Percentiles rank a stretch among this genome's conserved stretches.
Conservation (phyloP, 1,284 basidiomycete species). For the Pisolithus thermaeus region DNA sequence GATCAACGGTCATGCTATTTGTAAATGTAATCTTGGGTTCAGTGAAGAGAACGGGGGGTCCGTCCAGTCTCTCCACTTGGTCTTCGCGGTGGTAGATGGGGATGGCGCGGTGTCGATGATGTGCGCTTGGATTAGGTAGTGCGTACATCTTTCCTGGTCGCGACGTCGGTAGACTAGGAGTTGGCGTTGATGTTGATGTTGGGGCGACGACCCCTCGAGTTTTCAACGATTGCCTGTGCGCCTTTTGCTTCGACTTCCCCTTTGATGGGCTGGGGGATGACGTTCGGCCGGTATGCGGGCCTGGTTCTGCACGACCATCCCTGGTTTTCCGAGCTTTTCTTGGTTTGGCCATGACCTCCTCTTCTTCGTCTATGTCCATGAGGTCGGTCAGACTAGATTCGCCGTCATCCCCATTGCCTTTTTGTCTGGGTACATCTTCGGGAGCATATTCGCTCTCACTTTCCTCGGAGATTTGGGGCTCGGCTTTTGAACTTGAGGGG, state of each 20-base stretch:
- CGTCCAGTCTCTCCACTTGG: conserved; percentile 50
- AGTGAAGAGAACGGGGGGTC: conserved; percentile 36
- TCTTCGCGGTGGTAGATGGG: conserved; percentile 47
- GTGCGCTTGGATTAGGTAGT: conserved; percentile 52
- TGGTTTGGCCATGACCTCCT: background rate
- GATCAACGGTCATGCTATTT: conserved; percentile 31
- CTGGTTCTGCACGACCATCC: too few relatives aligned
- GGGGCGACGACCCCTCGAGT: background rate
- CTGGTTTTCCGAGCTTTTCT: too few relatives aligned
- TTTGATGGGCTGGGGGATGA: too few relatives aligned
- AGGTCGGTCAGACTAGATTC: conserved; percentile 17
- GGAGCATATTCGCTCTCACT: conserved; percentile 44
- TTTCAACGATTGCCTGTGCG: background rate
- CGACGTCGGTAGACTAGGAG: conserved; percentile 18
- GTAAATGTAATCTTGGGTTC: conserved; percentile 23
- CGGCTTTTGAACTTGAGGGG: conserved; percentile 13
- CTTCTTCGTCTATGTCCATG: conserved; percentile 17
- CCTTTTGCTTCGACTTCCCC: too few relatives aligned
- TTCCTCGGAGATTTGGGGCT: conserved; percentile 21
- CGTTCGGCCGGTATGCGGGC: too few relatives aligned
- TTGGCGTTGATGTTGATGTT: background rate
- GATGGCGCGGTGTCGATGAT: conserved; percentile 63
- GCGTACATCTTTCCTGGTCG: conserved; percentile 45
- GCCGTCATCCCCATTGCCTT: conserved; percentile 12
- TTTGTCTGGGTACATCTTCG: conserved; percentile 3